Conservation (phyloP, 1,284 basidiomycete genomes). For the Puccinia horiana region DNA sequence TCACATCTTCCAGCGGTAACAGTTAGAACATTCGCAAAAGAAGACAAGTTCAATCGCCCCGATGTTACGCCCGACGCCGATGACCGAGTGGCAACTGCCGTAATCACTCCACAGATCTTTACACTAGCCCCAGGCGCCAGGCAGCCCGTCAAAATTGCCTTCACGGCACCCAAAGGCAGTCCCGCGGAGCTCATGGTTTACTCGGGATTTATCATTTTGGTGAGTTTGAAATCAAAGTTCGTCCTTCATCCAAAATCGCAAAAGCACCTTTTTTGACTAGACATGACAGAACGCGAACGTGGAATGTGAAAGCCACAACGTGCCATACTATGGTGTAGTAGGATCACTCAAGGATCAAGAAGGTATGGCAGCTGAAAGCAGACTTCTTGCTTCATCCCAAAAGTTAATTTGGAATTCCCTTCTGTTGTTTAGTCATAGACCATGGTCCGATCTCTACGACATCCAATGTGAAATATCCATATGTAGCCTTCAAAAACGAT, state of each 20-base stretch:
- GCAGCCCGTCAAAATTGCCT: slow-evolving; percentile 8
- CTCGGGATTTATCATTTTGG: slow-evolving; percentile 42
- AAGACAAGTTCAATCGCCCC: slow-evolving; percentile 20
- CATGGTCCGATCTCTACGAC: background rate
- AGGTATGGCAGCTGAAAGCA: background rate
- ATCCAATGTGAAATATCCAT: background rate
- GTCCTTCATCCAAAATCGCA: background rate
- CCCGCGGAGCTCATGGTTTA: slow-evolving; percentile 25
- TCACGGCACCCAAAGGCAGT: slow-evolving; percentile 10
- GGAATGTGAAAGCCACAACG: slow-evolving; percentile 44
- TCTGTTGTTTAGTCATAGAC: background rate
- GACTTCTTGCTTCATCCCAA: background rate
- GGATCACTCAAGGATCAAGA: slow-evolving; percentile 43
- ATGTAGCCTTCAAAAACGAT: background rate
- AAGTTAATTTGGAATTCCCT: background rate
- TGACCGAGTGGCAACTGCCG: slow-evolving; percentile 16
- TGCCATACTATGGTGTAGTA: slow-evolving; percentile 44
- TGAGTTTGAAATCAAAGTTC: background rate
- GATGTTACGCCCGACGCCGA: slow-evolving; percentile 5
- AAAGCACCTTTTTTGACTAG: background rate
- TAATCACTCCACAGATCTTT: slow-evolving; percentile 2
- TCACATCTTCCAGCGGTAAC: slow-evolving; percentile 29
- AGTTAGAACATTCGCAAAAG: slow-evolving; percentile 3
- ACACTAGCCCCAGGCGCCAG: slow-evolving; percentile 14
- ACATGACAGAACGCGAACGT: slow-evolving; percentile 18